Evolutionary conservation across 164 flowering plant genomes (phyloP), one percentile per base, ranked within the genome.

Genomic region (Tinospora cordifolia): DNA sequence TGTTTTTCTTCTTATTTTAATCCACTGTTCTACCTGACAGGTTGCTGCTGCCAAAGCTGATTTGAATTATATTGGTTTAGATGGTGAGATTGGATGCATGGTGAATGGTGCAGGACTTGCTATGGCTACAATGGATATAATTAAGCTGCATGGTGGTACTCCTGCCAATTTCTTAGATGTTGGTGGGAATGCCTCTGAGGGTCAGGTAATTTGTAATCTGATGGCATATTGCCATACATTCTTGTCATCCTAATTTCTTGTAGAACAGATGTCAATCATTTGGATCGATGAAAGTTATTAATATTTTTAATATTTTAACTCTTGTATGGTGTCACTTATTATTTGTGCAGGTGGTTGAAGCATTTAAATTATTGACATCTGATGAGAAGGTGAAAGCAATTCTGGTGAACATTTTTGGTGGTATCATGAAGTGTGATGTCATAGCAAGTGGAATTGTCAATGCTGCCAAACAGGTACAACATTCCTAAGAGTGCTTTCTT

Each of bases 11-110:
- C 36, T 64, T 3, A 17, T 64, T 64, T 40, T 27, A 44, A 65
- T 8, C 44, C 19, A 15, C 44, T 47, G 39, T 49, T 62, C 24
- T 8, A 19, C 60, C 17, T 63, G 68, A 66, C 83, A 95, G 99
- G 98, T 95, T 71, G 85, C 88, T 79, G 99, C 99, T 74, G 92
- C 97, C 27, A 86, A 92, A 83, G 99, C 94, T 63, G 99, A 92
- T 80, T 72, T 95, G 78, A 95, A 95, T 80, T 95, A 95, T 74
- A 95, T 95, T 81, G 99, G 99, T 59, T 82, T 95, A 71, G 99
- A 95, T 84, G 99, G 99, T 76, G 98, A 95, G 81, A 95, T 95
- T 76, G 99, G 99, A 68, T 95, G 99, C 83, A 95, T 95, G 99
- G 99, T 95, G 65, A 95, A 95, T 86, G 99, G 99, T 76, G 99